phyloP scores from a whole-genome alignment of 169 alveolate species.

The Theileria equi region DNA sequence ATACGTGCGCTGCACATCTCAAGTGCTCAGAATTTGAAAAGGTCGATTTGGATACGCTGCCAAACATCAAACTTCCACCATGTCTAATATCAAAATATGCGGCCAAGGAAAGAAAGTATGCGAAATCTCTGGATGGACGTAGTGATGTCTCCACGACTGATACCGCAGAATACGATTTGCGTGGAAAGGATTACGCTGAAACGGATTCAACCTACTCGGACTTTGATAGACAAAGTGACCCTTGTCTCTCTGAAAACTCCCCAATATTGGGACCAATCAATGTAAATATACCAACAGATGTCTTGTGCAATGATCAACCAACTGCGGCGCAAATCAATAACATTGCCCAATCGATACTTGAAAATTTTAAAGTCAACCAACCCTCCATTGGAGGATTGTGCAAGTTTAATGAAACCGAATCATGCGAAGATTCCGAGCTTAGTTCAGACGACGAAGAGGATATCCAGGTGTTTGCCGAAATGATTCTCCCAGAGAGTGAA shows the following conservation, averaged over 20 bases:
- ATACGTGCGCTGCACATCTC: constrained; percentile 88
- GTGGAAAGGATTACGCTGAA: constrained; percentile 14
- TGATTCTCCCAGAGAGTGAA: constrained; percentile 78
- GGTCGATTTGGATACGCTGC: constrained; percentile 79
- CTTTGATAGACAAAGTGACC: constrained; percentile 13
- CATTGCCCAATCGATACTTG: constrained; percentile 34
- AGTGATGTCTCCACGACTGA: constrained; percentile 48
- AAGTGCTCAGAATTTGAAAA: constrained; percentile 89
- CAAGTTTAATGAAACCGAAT: neutral
- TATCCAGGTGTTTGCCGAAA: constrained; percentile 49
- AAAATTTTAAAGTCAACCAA: neutral
- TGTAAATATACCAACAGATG: constrained; percentile 29
- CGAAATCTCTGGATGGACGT: constrained; percentile 2
- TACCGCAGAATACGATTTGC: constrained; percentile 39
- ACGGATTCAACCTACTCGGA: constrained; percentile 58
- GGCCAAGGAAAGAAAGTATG: constrained; percentile 44
- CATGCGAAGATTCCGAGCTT: neutral
- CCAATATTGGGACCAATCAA: constrained; percentile 19
- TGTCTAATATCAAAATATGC: constrained; percentile 61
- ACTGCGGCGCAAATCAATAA: constrained; percentile 58
- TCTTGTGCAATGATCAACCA: constrained; percentile 54
- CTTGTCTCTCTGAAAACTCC: constrained; percentile 16
- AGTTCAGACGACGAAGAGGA: constrained; percentile 68
- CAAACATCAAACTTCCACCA: constrained; percentile 79
- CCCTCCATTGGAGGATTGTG: neutral